Conservation (phyloP, 2,329 filamentous ascomycete genomes). For the Microsporum canis region DNA sequence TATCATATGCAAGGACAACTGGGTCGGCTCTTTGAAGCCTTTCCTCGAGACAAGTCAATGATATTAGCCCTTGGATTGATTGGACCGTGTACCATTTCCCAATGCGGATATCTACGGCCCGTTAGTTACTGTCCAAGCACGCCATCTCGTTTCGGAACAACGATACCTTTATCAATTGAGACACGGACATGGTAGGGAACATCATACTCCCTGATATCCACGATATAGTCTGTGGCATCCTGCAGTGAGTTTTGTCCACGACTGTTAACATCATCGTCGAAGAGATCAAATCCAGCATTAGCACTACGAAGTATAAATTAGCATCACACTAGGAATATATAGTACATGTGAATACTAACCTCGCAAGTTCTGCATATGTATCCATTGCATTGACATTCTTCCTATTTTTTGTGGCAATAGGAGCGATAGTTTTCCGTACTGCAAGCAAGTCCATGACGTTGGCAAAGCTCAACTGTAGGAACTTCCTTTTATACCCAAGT, state of each 20-base stretch:
- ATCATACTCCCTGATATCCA: slow-evolving; percentile 98
- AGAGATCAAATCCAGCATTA: slow-evolving; percentile 81
- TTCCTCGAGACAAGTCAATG: slow-evolving; percentile 74
- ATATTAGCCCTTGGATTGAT: slow-evolving; percentile 78
- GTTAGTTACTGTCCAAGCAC: slow-evolving; percentile 18
- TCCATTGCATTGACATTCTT: slow-evolving; percentile 96
- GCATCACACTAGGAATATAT: neutral
- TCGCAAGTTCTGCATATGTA: slow-evolving; percentile 91
- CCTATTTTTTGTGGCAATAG: slow-evolving; percentile 91
- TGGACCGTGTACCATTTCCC: slow-evolving; percentile 97
- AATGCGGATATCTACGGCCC: slow-evolving; percentile 66
- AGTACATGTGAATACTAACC: slow-evolving; percentile 37
- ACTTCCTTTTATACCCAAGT: slow-evolving; percentile 77
- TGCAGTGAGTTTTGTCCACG: slow-evolving; percentile 65
- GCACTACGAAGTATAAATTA: slow-evolving; percentile 39
- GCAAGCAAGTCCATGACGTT: slow-evolving; percentile 79
- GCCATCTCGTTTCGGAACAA: neutral
- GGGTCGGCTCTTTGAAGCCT: slow-evolving; percentile 84
- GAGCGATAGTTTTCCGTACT: slow-evolving; percentile 73
- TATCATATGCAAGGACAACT: slow-evolving; percentile 98
- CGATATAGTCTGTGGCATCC: slow-evolving; percentile 91
- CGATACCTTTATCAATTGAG: slow-evolving; percentile 76
- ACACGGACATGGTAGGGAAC: slow-evolving; percentile 98
- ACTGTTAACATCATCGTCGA: slow-evolving; percentile 80
- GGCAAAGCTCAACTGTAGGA: slow-evolving; percentile 73